Conservation (phyloP, 2,329 filamentous ascomycete genomes). For the Incumbomyces lentus region DNA sequence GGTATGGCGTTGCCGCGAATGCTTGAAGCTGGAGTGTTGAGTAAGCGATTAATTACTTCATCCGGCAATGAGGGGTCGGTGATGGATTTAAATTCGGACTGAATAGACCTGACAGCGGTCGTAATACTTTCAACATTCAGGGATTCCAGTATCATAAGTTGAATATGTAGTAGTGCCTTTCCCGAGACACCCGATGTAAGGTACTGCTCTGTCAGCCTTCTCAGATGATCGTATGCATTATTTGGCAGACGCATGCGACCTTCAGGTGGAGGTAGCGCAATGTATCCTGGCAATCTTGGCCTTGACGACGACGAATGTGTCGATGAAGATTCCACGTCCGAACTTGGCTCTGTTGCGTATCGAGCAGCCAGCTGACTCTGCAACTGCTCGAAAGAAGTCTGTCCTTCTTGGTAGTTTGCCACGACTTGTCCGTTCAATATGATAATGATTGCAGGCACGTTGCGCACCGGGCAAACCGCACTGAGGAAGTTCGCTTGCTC, state of each 20-base stretch:
- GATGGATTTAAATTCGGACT: not conserved
- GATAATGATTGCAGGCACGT: constrained; percentile 67
- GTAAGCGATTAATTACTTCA: not conserved
- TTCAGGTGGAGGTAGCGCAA: constrained; percentile 13
- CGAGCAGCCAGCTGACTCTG: not conserved
- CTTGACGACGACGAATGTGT: not conserved
- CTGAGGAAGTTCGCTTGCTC: constrained; percentile 72
- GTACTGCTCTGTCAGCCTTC: constrained; percentile 15
- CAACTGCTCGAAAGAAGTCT: constrained; percentile 1
- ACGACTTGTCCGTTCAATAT: constrained; percentile 70
- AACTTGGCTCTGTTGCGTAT: not conserved
- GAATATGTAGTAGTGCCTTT: not conserved
- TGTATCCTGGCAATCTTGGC: constrained; percentile 5
- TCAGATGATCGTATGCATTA: constrained; percentile 20
- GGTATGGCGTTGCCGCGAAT: not conserved
- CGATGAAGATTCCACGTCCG: not conserved
- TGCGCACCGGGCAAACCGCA: constrained; percentile 70
- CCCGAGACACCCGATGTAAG: constrained; percentile 9
- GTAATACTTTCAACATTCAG: constrained; percentile 1
- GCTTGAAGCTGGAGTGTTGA: constrained; percentile 7
- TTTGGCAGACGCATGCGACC: constrained; percentile 18
- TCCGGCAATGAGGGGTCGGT: constrained; percentile 1
- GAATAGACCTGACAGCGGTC: not conserved
- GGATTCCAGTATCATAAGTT: not conserved
- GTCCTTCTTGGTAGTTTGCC: constrained; percentile 58